phyloP scores from a whole-genome alignment of 2,329 filamentous ascomycete species.

The Arachnomyces sp. region DNA sequence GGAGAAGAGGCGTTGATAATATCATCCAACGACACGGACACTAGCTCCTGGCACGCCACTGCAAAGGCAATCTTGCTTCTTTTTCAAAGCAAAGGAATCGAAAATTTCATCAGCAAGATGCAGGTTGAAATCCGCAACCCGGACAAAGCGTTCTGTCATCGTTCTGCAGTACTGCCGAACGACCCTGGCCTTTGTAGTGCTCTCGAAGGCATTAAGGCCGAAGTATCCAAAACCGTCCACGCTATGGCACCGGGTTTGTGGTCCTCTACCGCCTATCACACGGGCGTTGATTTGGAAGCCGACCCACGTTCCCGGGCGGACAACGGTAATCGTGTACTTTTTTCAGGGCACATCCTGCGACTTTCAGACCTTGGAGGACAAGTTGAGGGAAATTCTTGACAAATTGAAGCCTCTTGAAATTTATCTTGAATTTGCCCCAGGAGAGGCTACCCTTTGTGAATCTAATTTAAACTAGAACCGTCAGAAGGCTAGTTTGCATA shows the following conservation, averaged over 20 bases:
- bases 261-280: slow-evolving; percentile 1
- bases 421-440: not conserved
- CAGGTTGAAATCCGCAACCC: slow-evolving; percentile 3
- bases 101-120: not conserved
- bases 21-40: not conserved
- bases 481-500: too few relatives aligned
- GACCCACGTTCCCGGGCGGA: not conserved
- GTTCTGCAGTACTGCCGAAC: not conserved
- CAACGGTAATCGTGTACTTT: not conserved
- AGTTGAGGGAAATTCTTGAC: not conserved
- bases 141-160: not conserved
- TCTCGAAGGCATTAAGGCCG: not conserved
- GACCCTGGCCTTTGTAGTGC: not conserved
- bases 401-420: slow-evolving; percentile 1
- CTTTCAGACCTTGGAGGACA: not conserved
- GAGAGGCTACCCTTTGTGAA: slow-evolving; percentile 1
- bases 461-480: too few relatives aligned
- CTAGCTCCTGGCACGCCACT: not conserved
- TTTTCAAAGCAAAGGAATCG: not conserved
- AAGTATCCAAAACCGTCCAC: not conserved
- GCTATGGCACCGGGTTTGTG: not conserved
- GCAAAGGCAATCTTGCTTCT: not conserved
- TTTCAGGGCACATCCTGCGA: not conserved
- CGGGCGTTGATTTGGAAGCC: too few relatives aligned
- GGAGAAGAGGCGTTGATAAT: not conserved